Percentiles rank a stretch among this genome's conserved stretches.
phyloP scores from a whole-genome alignment of 164 flowering plant genomes.

The Berberis thunbergii region DNA sequence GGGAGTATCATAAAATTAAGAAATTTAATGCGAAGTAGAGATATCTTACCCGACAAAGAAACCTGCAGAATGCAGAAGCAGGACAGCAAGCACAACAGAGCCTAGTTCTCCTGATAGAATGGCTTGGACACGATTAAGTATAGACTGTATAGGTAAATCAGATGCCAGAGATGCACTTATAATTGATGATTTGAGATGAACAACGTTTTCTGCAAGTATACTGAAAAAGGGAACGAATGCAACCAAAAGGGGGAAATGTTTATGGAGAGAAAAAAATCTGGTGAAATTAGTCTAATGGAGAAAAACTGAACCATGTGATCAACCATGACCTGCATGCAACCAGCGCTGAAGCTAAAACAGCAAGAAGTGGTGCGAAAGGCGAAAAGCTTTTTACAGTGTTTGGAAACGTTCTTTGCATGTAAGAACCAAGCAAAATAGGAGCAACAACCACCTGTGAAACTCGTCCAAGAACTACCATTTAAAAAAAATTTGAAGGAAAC shows the following conservation, averaged over 20 bases:
- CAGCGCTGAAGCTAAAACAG: slow-evolving; percentile 57
- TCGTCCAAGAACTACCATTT: too few species aligned
- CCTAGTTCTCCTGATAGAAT: slow-evolving; percentile 60
- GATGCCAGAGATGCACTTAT: slow-evolving; percentile 28
- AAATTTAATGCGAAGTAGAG: too few species aligned
- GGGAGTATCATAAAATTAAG: too few species aligned
- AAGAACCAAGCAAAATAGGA: slow-evolving; percentile 73
- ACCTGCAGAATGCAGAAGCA: slow-evolving; percentile 61
- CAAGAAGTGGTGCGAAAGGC: slow-evolving; percentile 71
- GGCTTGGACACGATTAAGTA: slow-evolving; percentile 22
- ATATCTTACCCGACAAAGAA: slow-evolving; percentile 66
- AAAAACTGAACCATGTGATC: too few species aligned
- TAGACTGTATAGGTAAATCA: slow-evolving; percentile 19
- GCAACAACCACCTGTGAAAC: slow-evolving; percentile 61
- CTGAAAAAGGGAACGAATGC: slow-evolving; percentile 13
- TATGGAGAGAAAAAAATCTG: too few species aligned
- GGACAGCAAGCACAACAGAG: slow-evolving; percentile 38
- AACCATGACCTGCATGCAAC: slow-evolving; percentile 34
- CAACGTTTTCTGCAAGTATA: slow-evolving; percentile 72
- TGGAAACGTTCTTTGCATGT: slow-evolving; percentile 55
- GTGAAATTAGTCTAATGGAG: too few species aligned
- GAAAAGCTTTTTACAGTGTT: slow-evolving; percentile 34
- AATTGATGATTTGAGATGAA: slow-evolving; percentile 42
- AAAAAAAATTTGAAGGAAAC: too few species aligned
- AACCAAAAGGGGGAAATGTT: too few species aligned